phyloP scores from a whole-genome alignment of 192 early-diverging fungal species.

The Gryganskiella cystojenkinii region DNA sequence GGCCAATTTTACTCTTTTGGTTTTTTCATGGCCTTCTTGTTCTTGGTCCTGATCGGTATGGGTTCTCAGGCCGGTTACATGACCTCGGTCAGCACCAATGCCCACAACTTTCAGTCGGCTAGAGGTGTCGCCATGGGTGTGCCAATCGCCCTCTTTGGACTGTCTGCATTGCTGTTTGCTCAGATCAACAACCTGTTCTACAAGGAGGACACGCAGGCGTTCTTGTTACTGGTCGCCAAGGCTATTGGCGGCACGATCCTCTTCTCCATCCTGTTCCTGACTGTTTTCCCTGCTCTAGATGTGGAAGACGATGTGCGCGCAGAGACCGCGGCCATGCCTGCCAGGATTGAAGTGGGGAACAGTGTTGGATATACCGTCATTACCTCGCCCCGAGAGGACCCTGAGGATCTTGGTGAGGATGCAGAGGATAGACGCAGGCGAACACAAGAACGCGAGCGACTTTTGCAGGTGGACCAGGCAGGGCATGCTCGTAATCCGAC shows the following conservation, averaged over 20 bases:
- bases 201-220: constrained; percentile 58
- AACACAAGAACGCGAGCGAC: constrained; percentile 22
- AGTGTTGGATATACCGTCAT: neutral
- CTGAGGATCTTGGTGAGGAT: neutral
- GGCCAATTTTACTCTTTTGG: constrained; percentile 28
- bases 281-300: constrained; percentile 11
- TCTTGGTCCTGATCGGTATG: constrained; percentile 66
- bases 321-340: neutral
- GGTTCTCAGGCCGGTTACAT: constrained; percentile 72
- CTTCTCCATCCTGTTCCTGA: constrained; percentile 36
- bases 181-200: constrained; percentile 65
- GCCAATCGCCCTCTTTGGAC: constrained; percentile 67
- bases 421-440: constrained; percentile 21
- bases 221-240: constrained; percentile 63
- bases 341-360: constrained; percentile 1
- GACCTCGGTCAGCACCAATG: constrained; percentile 69
- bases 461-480: neutral
- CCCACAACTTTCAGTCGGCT: constrained; percentile 64
- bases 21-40: constrained; percentile 56
- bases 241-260: constrained; percentile 60
- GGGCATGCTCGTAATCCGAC: neutral
- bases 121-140: constrained; percentile 70
- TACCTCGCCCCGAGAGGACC: neutral
- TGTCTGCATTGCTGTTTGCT: constrained; percentile 72
- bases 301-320: neutral